phyloP scores from a whole-genome alignment of 495 filamentous ascomycete species.

The Trichoderma parareesei region DNA sequence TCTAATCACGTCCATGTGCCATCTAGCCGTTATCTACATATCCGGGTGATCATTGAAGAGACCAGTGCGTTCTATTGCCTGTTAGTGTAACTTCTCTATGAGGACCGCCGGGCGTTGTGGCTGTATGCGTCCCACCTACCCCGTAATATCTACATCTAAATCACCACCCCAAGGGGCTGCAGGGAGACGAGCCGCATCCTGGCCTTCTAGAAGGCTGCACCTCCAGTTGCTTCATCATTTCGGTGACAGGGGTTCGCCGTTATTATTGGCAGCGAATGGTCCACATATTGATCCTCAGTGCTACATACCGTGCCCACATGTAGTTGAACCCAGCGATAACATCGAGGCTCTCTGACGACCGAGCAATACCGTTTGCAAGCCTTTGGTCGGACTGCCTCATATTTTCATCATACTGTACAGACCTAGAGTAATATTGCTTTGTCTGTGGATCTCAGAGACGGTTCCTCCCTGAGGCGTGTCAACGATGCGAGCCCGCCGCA shows the following conservation, averaged over 20 bases:
- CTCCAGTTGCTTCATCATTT: slow-evolving; percentile 2
- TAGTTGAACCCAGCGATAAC: neutral
- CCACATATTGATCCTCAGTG: neutral
- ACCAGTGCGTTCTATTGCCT: neutral
- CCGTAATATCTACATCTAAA: neutral
- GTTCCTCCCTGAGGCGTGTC: too few relatives aligned
- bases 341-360: too few relatives aligned
- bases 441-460: too few relatives aligned
- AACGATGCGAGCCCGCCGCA: too few relatives aligned
- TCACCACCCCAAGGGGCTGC: neutral
- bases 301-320: neutral
- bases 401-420: too few relatives aligned
- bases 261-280: neutral
- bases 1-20: neutral
- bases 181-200: neutral
- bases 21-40: neutral
- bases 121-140: neutral
- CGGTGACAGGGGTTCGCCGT: neutral
- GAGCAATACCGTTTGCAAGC: too few relatives aligned
- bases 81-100: neutral
- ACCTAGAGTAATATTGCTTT: too few relatives aligned
- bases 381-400: too few relatives aligned
- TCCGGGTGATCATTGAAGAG: neutral
- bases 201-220: slow-evolving; percentile 1
- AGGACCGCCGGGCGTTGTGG: neutral